Evolutionary conservation across 1,284 basidiomycete genomes (phyloP), one percentile per base, ranked within the genome.

Genomic region (Melampsora americana): DNA sequence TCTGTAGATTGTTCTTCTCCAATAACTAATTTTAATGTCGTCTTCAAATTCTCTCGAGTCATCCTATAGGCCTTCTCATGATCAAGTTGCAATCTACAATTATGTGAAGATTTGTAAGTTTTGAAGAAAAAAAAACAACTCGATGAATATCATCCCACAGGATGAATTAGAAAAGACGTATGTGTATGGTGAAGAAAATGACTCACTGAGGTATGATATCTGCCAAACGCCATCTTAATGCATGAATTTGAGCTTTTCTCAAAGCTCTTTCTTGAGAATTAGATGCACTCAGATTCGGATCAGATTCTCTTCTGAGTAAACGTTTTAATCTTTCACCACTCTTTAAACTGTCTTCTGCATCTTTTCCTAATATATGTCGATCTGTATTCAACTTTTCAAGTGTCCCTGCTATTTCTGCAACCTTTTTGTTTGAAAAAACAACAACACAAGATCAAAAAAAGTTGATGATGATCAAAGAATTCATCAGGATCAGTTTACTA

Each of bases 271-370:
- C 53, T 28, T 59, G 53, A 0, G 28, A 23, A 23, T 59, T 59
- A 23, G 53, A 59, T 23, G 23, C 20, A 28, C n/a, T 28, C 6
- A 28, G 14, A 28, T 5, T 28, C 12, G 53, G 53, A 28, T 59
- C 53, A 6, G 53, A 23, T 59, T 59, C 53, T 23, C 28, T 23
- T 12, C 53, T 23, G 18, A 59, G n/a, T 23, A 59, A 28, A 23
- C 11, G 12, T 28, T 59, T 59, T 23, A 59, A 28, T 23, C 53
- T 23, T 23, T 28, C 53, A 14, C 53, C 53, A 59, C n/a, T 59
- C 53, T 28, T 59, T 28, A 59, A 59, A 59, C 23, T 28, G n/a
- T 59, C 53, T 23, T 59, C 53, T 59, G 53, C 18, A 23, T 59
- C 53, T 12, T 12, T 23, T n/a, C 28, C 53, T 59, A 23, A 16